A percentile compares a stretch with the other conserved stretches of the same genome.
Evolutionary conservation across 2,329 filamentous ascomycete genomes (phyloP).

Genomic region (Aspergillus sp.): DNA sequence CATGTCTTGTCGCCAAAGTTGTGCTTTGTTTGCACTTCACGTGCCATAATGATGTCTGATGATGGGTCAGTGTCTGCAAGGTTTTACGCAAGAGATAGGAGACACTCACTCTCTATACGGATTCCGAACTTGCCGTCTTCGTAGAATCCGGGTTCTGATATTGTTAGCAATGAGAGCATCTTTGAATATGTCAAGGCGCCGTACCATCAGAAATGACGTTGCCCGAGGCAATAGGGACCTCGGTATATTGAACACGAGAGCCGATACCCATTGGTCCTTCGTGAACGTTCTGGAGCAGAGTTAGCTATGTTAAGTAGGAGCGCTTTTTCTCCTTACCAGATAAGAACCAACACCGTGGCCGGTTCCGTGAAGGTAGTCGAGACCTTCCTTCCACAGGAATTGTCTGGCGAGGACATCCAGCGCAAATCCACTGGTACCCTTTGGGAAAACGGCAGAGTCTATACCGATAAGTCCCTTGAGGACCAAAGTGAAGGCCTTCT

Average conservation of each 20-base stretch:
- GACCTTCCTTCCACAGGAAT: conserved; percentile 82
- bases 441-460: conserved; percentile 81
- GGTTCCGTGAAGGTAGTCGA: conserved; percentile 94
- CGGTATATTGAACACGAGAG: conserved; percentile 81
- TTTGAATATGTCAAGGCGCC: conserved; percentile 2
- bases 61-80: not conserved
- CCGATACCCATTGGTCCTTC: conserved; percentile 96
- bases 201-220: conserved; percentile 81
- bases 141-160: conserved; percentile 81
- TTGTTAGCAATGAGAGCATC: conserved; percentile 9
- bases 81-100: not conserved
- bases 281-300: conserved; percentile 64
- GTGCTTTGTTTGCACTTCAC: conserved; percentile 77
- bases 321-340: conserved; percentile 40
- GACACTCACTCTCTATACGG: conserved; percentile 68
- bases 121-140: conserved; percentile 93
- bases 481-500: conserved; percentile 85
- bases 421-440: conserved; percentile 89
- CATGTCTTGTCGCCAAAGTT: conserved; percentile 91
- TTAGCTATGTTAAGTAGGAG: conserved; percentile 9
- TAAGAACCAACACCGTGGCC: conserved; percentile 94
- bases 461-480: conserved; percentile 90
- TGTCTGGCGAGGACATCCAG: conserved; percentile 84
- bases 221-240: conserved; percentile 81
- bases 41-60: conserved; percentile 74